phyloP scores from a whole-genome alignment of 2,329 filamentous ascomycete genomes.

The Tolypocladium tundrense region DNA sequence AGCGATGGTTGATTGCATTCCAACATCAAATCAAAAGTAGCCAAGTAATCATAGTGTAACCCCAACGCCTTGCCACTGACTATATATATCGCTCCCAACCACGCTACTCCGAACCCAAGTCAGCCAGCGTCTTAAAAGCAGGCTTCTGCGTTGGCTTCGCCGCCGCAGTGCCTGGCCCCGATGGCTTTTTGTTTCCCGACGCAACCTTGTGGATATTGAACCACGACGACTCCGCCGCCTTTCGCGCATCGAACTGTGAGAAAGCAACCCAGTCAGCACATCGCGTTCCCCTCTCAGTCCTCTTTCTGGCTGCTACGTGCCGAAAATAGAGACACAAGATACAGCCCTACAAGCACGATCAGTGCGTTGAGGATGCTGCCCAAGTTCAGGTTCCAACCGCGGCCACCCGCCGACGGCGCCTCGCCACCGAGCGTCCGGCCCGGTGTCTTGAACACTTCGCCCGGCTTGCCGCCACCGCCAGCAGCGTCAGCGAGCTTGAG shows the following conservation, averaged over 20 bases:
- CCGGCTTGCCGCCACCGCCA: slow-evolving; percentile 27
- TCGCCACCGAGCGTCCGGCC: slow-evolving; percentile 48
- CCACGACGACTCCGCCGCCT: slow-evolving; percentile 46
- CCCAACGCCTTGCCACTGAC: neutral
- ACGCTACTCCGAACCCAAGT: slow-evolving; percentile 25
- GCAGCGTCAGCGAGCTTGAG: slow-evolving; percentile 40
- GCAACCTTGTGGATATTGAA: slow-evolving; percentile 41
- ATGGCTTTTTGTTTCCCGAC: slow-evolving; percentile 10
- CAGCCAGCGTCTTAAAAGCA: slow-evolving; percentile 42
- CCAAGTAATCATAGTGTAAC: neutral
- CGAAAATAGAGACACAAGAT: slow-evolving; percentile 51
- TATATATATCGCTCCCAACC: neutral
- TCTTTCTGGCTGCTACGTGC: slow-evolving; percentile 26
- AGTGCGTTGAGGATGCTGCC: slow-evolving; percentile 38
- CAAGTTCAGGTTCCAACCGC: slow-evolving; percentile 18
- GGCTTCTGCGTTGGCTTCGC: slow-evolving; percentile 21
- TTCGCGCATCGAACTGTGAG: slow-evolving; percentile 49
- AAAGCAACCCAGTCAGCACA: slow-evolving; percentile 12
- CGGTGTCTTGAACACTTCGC: slow-evolving; percentile 39
- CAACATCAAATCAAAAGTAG: neutral
- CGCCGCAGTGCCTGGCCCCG: slow-evolving; percentile 9
- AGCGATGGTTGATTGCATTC: neutral
- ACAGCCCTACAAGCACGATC: slow-evolving; percentile 48
- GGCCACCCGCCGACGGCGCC: slow-evolving; percentile 10
- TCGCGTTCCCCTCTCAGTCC: neutral